Percentiles rank a stretch among this genome's conserved stretches.
Evolutionary conservation across 305 asterid species (phyloP).

Genomic region (Fraxinus dipetala): DNA sequence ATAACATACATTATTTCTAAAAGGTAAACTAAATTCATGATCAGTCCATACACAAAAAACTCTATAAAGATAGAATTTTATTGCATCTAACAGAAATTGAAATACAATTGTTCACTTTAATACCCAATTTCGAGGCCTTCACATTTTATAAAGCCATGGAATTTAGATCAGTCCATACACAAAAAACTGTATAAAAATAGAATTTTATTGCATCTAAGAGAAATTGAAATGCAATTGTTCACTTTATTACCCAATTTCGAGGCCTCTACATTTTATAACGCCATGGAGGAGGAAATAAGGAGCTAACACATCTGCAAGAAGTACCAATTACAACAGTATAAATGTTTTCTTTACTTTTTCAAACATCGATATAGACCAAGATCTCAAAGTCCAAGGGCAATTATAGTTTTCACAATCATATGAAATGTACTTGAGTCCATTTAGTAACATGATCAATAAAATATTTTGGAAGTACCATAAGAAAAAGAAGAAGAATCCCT

Average conservation of each 20-base stretch:
- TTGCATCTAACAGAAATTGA: not conserved
- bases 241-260: constrained; percentile 4
- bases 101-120: constrained; percentile 10
- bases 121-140: not conserved
- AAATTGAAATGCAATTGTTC: constrained; percentile 11
- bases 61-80: not conserved
- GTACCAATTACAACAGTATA: not conserved
- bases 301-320: not conserved
- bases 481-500: not conserved
- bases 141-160: not conserved
- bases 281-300: not conserved
- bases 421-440: not conserved
- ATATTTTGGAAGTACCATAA: not conserved
- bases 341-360: not conserved
- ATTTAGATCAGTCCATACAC: too few species aligned
- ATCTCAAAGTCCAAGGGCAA: not conserved
- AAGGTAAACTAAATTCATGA: not conserved
- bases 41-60: not conserved
- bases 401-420: not conserved
- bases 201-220: not conserved
- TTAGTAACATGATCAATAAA: not conserved
- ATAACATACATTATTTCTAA: not conserved
- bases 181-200: not conserved
- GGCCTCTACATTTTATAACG: not conserved
- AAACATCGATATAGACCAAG: not conserved